These are phyloP conservation scores for Harringtonia aguacate DNA, from an alignment of 2,329 filamentous ascomycete genomes.

Conservation along the genomic window DNA sequence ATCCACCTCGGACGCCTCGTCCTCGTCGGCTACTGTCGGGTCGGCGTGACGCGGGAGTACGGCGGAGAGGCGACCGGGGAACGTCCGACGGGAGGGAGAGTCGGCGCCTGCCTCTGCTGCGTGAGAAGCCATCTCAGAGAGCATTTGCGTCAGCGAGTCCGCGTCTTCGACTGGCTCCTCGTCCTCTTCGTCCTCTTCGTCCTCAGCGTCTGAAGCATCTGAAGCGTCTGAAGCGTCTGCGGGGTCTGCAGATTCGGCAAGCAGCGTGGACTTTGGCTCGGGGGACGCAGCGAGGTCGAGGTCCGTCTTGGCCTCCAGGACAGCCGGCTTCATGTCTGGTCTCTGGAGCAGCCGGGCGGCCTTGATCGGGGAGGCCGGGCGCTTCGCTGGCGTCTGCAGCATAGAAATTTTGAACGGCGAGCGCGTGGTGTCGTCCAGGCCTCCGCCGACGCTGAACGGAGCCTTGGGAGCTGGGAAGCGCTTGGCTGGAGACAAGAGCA, in stretches of 20 bases:
- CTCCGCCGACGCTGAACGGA: slow-evolving; percentile 18
- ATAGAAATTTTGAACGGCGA: slow-evolving; percentile 36
- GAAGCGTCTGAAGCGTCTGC: too few species aligned
- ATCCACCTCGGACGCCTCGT: background rate
- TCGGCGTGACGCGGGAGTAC: slow-evolving; percentile 23
- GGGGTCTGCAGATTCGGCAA: too few species aligned
- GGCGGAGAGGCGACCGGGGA: slow-evolving; percentile 26
- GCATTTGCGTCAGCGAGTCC: slow-evolving; percentile 10
- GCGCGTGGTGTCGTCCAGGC: slow-evolving; percentile 15
- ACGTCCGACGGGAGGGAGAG: slow-evolving; percentile 18
- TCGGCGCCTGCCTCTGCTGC: slow-evolving; percentile 11
- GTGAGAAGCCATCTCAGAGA: slow-evolving; percentile 10
- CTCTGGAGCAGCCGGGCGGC: slow-evolving; percentile 21
- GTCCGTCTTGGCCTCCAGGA: slow-evolving; percentile 1
- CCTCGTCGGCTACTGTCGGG: slow-evolving; percentile 6
- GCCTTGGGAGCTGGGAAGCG: slow-evolving; percentile 29
- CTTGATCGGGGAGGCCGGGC: slow-evolving; percentile 23
- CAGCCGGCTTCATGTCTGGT: slow-evolving; percentile 11
- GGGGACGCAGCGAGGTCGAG: slow-evolving; percentile 1
- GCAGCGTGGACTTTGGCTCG: slow-evolving; percentile 11
- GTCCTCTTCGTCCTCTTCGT: slow-evolving; percentile 11
- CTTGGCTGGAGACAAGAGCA: slow-evolving; percentile 41
- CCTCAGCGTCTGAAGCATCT: slow-evolving; percentile 3
- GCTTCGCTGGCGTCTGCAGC: slow-evolving; percentile 32
- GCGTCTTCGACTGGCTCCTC: slow-evolving; percentile 7